A percentile compares a stretch with the other conserved stretches of the same genome.
phyloP scores from a whole-genome alignment of 225 moss, liverwort and hornwort species.

The Physcomitrellopsis africana region DNA sequence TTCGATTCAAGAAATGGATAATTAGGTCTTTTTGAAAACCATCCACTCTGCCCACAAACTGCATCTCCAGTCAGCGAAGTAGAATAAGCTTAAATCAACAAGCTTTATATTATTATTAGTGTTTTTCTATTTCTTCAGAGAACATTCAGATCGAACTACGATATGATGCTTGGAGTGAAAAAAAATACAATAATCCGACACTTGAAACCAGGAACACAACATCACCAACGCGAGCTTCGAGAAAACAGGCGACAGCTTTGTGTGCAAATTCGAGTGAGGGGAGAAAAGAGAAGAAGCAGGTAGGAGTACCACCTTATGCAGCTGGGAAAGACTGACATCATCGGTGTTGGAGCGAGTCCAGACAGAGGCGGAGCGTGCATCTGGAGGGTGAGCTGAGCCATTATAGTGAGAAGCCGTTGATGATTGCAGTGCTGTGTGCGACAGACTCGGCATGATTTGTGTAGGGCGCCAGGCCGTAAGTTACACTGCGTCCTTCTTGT shows the following conservation, averaged over 20 bases:
- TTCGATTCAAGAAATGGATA: background rate
- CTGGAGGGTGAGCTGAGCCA: slow-evolving; percentile 34
- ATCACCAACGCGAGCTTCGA: slow-evolving; percentile 10
- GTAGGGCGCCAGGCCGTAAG: slow-evolving; percentile 46
- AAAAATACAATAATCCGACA: slow-evolving; percentile 25
- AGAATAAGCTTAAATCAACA: background rate
- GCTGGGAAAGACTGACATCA: slow-evolving; percentile 92
- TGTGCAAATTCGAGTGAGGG: slow-evolving; percentile 22
- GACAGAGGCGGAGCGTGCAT: slow-evolving; percentile 78
- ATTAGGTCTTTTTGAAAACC: background rate
- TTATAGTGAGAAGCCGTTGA: slow-evolving; percentile 49
- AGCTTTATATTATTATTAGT: background rate
- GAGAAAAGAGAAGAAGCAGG: slow-evolving; percentile 23
- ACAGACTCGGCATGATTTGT: slow-evolving; percentile 99
- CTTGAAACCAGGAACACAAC: slow-evolving; percentile 1
- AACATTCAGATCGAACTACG: slow-evolving; percentile 29
- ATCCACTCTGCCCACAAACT: background rate
- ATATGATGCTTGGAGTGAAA: background rate
- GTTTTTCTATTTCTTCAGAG: no score
- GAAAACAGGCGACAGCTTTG: background rate
- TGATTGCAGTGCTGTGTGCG: slow-evolving; percentile 86
- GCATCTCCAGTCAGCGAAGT: slow-evolving; percentile 8
- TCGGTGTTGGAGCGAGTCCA: slow-evolving; percentile 96
- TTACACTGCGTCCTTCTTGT: slow-evolving; percentile 70
- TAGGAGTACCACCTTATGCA: slow-evolving; percentile 77